Conservation (phyloP, 1,284 basidiomycete genomes). For the Trichosporon ovoides region DNA sequence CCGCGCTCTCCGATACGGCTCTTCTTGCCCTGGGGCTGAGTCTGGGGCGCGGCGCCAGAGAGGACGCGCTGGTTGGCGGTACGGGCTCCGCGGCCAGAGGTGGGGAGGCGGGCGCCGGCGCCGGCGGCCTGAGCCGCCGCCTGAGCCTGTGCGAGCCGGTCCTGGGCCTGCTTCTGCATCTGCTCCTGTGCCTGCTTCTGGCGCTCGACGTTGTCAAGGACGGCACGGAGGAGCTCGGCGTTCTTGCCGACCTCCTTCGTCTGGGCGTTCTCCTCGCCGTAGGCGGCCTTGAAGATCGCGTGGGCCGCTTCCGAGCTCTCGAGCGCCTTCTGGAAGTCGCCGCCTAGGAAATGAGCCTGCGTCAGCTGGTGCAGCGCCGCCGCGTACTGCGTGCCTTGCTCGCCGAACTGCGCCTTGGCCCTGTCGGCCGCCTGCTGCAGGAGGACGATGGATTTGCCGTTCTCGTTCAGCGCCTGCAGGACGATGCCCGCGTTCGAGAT, state of each 20-base stretch:
- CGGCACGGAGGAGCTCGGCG: slow-evolving; percentile 46
- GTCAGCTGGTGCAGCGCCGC: slow-evolving; percentile 47
- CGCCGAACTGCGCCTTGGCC: slow-evolving; percentile 39
- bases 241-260: slow-evolving; percentile 50
- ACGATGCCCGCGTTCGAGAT: slow-evolving; percentile 48
- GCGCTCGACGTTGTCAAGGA: slow-evolving; percentile 44
- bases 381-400: slow-evolving; percentile 41
- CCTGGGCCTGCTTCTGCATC: slow-evolving; percentile 36
- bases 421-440: slow-evolving; percentile 39
- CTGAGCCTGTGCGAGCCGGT: slow-evolving; percentile 35
- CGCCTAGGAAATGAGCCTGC: slow-evolving; percentile 48
- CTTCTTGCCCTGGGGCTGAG: background rate
- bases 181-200: slow-evolving; percentile 42
- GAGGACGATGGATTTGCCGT: slow-evolving; percentile 40
- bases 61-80: slow-evolving; percentile 9
- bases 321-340: slow-evolving; percentile 47
- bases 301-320: slow-evolving; percentile 43
- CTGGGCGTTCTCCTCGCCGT: slow-evolving; percentile 47
- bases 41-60: slow-evolving; percentile 3
- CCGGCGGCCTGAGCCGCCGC: slow-evolving; percentile 13
- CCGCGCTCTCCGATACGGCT: slow-evolving; percentile 39
- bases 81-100: slow-evolving; percentile 2
- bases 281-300: slow-evolving; percentile 45
- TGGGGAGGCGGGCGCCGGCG: slow-evolving; percentile 6
- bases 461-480: slow-evolving; percentile 45